Evolutionary conservation across 306 rosid species (phyloP), one percentile per base, ranked within the genome.

Genomic region (Amphicarpaea edgeworthii): DNA sequence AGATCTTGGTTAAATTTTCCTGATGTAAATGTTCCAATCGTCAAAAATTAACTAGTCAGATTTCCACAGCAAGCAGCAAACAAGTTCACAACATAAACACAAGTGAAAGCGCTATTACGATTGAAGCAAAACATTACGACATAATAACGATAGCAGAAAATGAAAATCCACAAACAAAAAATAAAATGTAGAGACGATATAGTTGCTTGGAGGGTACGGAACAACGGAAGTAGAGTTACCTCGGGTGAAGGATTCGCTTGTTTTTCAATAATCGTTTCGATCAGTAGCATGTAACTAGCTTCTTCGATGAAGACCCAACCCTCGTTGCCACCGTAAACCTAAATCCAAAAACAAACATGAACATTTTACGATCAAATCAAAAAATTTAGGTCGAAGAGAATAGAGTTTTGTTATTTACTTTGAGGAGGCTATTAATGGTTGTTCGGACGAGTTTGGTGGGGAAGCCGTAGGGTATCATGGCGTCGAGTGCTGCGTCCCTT

Each of bases 241-340:
- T 46, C 38, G 1, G 63, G 26, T 0, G 28, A 40, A 76, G 81
- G 38, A 24, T 0, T 2, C 6, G 47, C 1, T 21, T 55, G 81
- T 16, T 79, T 79, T 9, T 78, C 84, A 12, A 88, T 87, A 10
- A 91, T 70, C 4, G 80, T 19, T 0, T 91, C 85, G 10, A 88
- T 73, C 3, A 88, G 87, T 12, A 82, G 80, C 17, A 47, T 51
- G 79, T 88, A 91, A 61, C 83, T 63, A 2, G 49, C 67, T 0
- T 79, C 89, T 77, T 91, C 93, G 9, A 91, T 66, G 55, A 88
- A 91, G 10, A 51, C 51, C 93, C 93, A 91, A 0, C 91, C 91
- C 0, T 62, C 79, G 0, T 77, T 58, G 45, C 86, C 82, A 2
- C 85, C 90, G 51, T 88, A 91, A 55, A 87, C 79, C 91, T 88